Evolutionary conservation across 73 alveolate genomes (phyloP).

Genomic region (Paramecium sexaurelia): DNA sequence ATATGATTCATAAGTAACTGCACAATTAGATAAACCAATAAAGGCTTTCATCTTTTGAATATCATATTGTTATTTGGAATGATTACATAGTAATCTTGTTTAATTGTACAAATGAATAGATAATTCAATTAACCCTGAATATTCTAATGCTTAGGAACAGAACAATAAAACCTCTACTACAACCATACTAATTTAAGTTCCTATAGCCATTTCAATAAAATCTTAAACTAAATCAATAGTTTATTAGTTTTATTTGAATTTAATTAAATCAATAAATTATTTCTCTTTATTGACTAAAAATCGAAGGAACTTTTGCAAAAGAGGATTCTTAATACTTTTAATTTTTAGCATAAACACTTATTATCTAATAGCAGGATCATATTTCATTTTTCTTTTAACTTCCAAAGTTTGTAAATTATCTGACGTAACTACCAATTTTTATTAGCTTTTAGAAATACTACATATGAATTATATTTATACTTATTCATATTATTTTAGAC

Average conservation of each 20-base stretch:
- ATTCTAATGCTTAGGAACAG: not conserved
- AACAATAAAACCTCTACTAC: not conserved
- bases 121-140: not conserved
- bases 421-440: not conserved
- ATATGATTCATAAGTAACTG: not conserved
- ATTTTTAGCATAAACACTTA: not conserved
- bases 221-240: not conserved
- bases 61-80: slow-evolving; percentile 3
- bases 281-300: not conserved
- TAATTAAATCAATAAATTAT: not conserved
- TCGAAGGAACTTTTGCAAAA: not conserved
- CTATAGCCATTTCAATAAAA: not conserved
- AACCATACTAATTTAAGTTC: not conserved
- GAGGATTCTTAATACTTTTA: not conserved
- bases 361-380: not conserved
- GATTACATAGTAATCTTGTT: slow-evolving; percentile 5
- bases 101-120: not conserved
- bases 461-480: not conserved
- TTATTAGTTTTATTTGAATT: not conserved
- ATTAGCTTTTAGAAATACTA: not conserved
- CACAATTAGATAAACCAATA: slow-evolving; percentile 18
- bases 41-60: not conserved
- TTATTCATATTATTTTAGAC: not conserved
- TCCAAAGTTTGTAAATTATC: not conserved
- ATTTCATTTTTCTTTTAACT: not conserved